Evolutionary conservation across 768 basidiomycete species (phyloP), one percentile per base, ranked within the genome.

Genomic region (Termitomyces bulborhizus): DNA sequence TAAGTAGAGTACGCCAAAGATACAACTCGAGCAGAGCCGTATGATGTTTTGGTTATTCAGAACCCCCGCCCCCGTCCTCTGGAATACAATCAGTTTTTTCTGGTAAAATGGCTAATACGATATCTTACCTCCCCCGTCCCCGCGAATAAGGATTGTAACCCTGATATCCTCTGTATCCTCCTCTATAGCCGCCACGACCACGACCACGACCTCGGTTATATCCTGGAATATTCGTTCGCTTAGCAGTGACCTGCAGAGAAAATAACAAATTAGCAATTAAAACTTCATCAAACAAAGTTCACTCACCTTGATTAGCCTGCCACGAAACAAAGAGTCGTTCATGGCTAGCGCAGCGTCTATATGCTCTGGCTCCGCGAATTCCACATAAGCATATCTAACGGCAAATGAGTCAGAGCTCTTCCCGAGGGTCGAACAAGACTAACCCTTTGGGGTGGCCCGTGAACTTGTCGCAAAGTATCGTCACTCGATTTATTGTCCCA

Each of bases 401-500:
- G 42, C n/a, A 32, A 11, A 15, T 3, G 18, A 31, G 42, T 54
- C 8, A 46, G 47, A 53, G 46, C 16, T 24, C 56, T 6, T 6
- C 15, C 21, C 55, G 53, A 31, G 55, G 43, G 41, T 50, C n/a
- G 8, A 41, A 13, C 13, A 31, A 7, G 3, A 61, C 67, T 49
- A 60, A 94, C 94, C 97, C 97, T 83, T 98, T 98, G 46, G 97
- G 96, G 74, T 98, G 95, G 46, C 97, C 97, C 24, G 96, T 98
- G 72, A 96, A 98, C 75, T 98, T 98, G 81, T 99, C 97, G 71
- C 96, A 98, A 29, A 99, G 85, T 66, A 99, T 99, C 0, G 97
- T 99, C 42, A 99, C 94, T 63, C 97, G 85, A 74, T 99, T 99
- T 72, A 99, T 99, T 15, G 90, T 93, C 6, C 97, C 97, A 66